These are phyloP conservation scores for Neurospora tetraspora DNA, from an alignment of 495 filamentous ascomycete species.

Conservation along the genomic window DNA sequence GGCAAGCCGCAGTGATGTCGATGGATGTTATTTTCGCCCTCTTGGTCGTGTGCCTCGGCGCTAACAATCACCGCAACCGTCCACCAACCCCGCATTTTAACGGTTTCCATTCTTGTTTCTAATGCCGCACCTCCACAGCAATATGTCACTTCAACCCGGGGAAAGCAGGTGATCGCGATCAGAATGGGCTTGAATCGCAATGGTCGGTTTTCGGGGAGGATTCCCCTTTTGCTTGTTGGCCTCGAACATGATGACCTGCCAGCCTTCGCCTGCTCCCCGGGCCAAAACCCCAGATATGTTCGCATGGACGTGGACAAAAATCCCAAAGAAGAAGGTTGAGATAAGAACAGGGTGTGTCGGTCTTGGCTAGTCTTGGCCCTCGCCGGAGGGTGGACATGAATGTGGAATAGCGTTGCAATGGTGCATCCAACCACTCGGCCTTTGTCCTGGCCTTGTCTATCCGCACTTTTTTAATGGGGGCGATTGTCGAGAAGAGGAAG, in stretches of 20 bases:
- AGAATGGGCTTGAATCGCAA: not conserved
- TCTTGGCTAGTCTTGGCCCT: not conserved
- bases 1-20: not conserved
- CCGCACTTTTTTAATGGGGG: not conserved
- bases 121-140: not conserved
- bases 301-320: not conserved
- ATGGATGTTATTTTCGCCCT: not conserved
- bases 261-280: not conserved
- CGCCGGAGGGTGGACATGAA: not conserved
- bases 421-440: not conserved
- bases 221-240: not conserved
- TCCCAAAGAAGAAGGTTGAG: not conserved
- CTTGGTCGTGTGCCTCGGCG: not conserved
- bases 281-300: not conserved
- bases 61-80: not conserved
- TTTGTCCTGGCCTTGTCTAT: not conserved
- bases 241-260: not conserved
- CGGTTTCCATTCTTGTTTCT: not conserved
- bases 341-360: not conserved
- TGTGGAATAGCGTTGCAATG: not conserved
- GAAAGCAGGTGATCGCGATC: not conserved
- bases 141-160: not conserved
- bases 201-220: not conserved
- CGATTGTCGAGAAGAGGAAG: not conserved
- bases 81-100: not conserved